These are phyloP conservation scores for Paracoccidioides lutzii DNA, from an alignment of 2,329 filamentous ascomycete species.

Conservation along the genomic window DNA sequence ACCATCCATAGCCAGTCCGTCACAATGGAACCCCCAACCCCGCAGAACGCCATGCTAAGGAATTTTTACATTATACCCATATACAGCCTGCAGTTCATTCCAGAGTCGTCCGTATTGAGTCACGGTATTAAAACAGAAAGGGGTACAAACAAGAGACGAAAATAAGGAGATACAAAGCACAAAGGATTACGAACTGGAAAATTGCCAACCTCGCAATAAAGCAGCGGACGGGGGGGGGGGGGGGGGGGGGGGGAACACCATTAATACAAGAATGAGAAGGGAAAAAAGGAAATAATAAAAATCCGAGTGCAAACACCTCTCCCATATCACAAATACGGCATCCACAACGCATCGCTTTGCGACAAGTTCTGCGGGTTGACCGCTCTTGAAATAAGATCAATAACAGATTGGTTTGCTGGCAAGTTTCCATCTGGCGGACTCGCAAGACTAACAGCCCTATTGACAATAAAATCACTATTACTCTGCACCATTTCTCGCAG, in stretches of 20 bases:
- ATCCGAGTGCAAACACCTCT: background rate
- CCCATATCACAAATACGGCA: constrained; percentile 67
- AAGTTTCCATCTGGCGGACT: constrained; percentile 63
- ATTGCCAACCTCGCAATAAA: constrained; percentile 7
- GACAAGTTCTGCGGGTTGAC: constrained; percentile 84
- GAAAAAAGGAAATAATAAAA: constrained; percentile 3
- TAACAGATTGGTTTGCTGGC: constrained; percentile 91
- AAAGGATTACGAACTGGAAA: constrained; percentile 8
- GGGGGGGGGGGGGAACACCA: constrained; percentile 10
- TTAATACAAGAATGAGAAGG: constrained; percentile 8
- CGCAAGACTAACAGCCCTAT: constrained; percentile 73
- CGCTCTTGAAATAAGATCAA: constrained; percentile 83
- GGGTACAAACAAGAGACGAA: background rate
- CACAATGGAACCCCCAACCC: background rate
- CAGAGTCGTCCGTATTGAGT: background rate
- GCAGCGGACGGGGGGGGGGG: constrained; percentile 10
- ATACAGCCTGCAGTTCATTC: background rate
- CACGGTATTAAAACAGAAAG: background rate
- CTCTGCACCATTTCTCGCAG: constrained; percentile 66
- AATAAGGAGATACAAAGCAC: constrained; percentile 5
- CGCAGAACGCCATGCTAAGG: constrained; percentile 7
- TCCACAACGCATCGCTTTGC: constrained; percentile 87
- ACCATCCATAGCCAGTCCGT: background rate
- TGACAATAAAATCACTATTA: constrained; percentile 86
- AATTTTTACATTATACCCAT: background rate